Base-by-base conservation (phyloP, 2,329 filamentous ascomycete genomes). In the Penicillium vulpinum region DNA sequence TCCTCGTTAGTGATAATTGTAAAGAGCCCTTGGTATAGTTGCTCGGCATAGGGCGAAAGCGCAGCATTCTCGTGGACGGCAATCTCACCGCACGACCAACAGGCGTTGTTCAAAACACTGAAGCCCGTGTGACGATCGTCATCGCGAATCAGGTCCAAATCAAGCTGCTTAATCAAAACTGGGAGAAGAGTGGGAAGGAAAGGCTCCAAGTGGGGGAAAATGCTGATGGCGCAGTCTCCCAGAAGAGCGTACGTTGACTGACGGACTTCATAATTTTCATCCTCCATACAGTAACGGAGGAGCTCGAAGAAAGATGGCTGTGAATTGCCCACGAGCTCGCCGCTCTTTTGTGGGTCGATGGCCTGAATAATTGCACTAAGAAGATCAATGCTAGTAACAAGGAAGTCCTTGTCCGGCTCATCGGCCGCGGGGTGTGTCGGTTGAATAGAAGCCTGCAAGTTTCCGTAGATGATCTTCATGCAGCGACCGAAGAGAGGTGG, bases 71-170 rank as follows among this genome's bases (percentile, higher is more conserved):
- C 85, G 71, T 91, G 87, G 74, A 96, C 87, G 16, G 92, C 86
- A 60, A 97, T 94, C 78, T 99, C 94, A 40, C 94, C 94, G 24
- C 87, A 88, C 7, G 92, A 95, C 94, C 94, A 99, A 78, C 93
- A 97, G 22, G 94, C 93, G 71, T 99, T 99, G 82, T 97, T 99
- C 58, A 97, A 87, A 29, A 97, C 92, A 58, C 92, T 91, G 73
- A 96, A 97, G 15, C 87, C 88, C 18, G 85, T 89, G 62, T 96
- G 91, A 45, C 91, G 86, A 59, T 92, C 89, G 65, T 95, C 91
- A 59, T 92, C 89, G 18, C 86, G 76, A 49, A 92, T 84, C 54
- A 82, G 82, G 59, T 92, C 88, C 63, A 96, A 80, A 63, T 97
- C 92, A 28, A 99, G 85, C 72, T 97, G 92, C 67, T 87, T 85